Evolutionary conservation across 1,284 basidiomycete genomes (phyloP), one percentile per base, ranked within the genome.

Genomic region (Papiliotrema laurentii): DNA sequence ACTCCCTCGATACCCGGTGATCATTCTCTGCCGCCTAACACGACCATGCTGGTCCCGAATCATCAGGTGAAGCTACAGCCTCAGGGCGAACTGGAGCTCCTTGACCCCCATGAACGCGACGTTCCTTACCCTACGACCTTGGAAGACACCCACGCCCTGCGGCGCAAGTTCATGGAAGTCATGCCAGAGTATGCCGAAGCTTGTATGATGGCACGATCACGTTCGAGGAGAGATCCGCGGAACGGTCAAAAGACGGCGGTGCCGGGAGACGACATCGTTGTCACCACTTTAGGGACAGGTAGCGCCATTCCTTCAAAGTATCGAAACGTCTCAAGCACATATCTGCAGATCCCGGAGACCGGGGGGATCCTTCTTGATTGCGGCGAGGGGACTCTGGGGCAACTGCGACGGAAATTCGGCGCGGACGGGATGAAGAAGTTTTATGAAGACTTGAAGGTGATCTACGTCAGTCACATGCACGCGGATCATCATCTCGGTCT

Each of bases 401-500:
- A 97, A 65, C 78, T 97, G 7, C 78, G 79, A 4, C 81, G 94
- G 10, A 80, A 84, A 42, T 94, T 85, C 59, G 91, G 91, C 0
- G 70, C 77, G n/a, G 75, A 81, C 14, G 69, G 65, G 4, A 51
- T 68, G n/a, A 62, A 66, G 16, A 47, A 64, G 24, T 76, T 85
- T 11, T 74, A 94, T 49, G 76, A 82, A n/a, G 76, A 86, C 43
- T 70, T 94, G 27, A 84, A 81, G 56, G 81, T 89, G 63, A 79
- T 97, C 26, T 97, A 86, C 69, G 78, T 96, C 57, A 91, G 87
- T 58, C 94, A 97, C 68, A 81, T 87, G 62, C 93, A 97, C 64
- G 93, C 81, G 0, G 94, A 97, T 67, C 93, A 97, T 69, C 93
- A 97, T 66, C 80, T 87, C 42, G 94, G 94, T 1, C 69, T 94